phyloP scores from a whole-genome alignment of 1,284 basidiomycete genomes.

The Boletus sp. region DNA sequence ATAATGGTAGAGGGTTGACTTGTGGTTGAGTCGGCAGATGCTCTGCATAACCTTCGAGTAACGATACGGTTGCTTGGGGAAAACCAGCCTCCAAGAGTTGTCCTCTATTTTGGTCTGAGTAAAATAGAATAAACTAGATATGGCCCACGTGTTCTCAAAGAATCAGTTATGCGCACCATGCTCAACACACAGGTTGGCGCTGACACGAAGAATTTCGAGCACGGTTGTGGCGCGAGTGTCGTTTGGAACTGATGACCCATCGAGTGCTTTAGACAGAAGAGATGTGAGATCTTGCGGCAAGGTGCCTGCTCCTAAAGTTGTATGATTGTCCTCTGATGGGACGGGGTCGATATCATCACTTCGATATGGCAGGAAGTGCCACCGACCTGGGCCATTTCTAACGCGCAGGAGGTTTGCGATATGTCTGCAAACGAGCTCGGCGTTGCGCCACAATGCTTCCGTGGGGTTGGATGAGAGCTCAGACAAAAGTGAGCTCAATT shows the following conservation, averaged over 20 bases:
- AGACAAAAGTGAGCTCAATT: conserved; percentile 31
- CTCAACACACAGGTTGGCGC: conserved; percentile 78
- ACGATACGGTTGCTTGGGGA: conserved; percentile 57
- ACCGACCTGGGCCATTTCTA: conserved; percentile 46
- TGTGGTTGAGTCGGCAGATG: conserved; percentile 42
- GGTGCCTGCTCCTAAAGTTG: conserved; percentile 57
- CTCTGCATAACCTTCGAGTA: conserved; percentile 69
- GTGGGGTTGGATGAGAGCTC: conserved; percentile 36
- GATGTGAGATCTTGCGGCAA: conserved; percentile 62
- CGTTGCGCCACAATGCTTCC: conserved; percentile 46
- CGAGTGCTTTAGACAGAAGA: conserved; percentile 53
- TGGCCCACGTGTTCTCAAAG: neutral
- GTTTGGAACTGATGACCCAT: conserved; percentile 44
- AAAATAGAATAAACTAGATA: conserved; percentile 2
- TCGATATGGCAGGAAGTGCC: conserved; percentile 1
- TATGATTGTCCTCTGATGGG: conserved; percentile 61
- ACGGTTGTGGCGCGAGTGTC: conserved; percentile 45
- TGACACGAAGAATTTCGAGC: conserved; percentile 67
- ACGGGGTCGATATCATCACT: conserved; percentile 15
- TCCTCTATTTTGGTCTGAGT: conserved; percentile 62
- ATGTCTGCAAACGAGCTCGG: conserved; percentile 49
- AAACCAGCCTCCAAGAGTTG: conserved; percentile 64
- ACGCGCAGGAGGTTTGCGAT: conserved; percentile 61
- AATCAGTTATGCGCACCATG: conserved; percentile 48
- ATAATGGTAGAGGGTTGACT: conserved; percentile 45